These are phyloP conservation scores for Nakataea oryzae DNA, from an alignment of 2,329 filamentous ascomycete genomes.

Conservation along the genomic window DNA sequence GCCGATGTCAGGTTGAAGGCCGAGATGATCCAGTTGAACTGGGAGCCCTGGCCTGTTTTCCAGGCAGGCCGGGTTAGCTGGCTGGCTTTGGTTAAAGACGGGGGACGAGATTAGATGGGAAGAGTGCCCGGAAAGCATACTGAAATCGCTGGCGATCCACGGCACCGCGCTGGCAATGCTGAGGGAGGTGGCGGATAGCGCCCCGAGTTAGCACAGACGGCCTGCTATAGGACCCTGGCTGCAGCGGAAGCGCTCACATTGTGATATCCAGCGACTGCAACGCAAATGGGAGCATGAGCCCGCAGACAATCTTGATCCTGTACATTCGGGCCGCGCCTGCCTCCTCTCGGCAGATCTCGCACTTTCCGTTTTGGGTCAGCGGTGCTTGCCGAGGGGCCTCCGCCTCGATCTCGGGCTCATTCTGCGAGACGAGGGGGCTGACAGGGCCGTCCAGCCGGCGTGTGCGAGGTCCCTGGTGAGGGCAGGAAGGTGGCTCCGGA, in stretches of 20 bases:
- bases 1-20: conserved; percentile 58
- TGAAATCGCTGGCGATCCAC: conserved; percentile 55
- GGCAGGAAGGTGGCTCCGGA: not conserved
- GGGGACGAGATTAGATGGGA: not conserved
- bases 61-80: not conserved
- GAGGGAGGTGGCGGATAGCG: not conserved
- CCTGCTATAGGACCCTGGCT: not conserved
- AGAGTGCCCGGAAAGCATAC: conserved; percentile 22
- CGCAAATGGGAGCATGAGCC: conserved; percentile 48
- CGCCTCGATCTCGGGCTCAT: not conserved
- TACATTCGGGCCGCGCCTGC: conserved; percentile 26
- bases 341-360: conserved; percentile 16
- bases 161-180: conserved; percentile 44
- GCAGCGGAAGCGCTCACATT: conserved; percentile 24
- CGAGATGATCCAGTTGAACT: conserved; percentile 60
- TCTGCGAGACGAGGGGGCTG: not conserved
- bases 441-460: not conserved
- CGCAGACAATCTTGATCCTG: conserved; percentile 47
- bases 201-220: not conserved
- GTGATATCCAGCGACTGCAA: conserved; percentile 54
- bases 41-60: conserved; percentile 34
- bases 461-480: not conserved
- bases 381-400: not conserved
- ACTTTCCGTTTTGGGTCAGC: not conserved
- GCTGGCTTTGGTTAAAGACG: not conserved